Conservation (phyloP, 345 rosid species). For the Eucalyptus dawsonii region DNA sequence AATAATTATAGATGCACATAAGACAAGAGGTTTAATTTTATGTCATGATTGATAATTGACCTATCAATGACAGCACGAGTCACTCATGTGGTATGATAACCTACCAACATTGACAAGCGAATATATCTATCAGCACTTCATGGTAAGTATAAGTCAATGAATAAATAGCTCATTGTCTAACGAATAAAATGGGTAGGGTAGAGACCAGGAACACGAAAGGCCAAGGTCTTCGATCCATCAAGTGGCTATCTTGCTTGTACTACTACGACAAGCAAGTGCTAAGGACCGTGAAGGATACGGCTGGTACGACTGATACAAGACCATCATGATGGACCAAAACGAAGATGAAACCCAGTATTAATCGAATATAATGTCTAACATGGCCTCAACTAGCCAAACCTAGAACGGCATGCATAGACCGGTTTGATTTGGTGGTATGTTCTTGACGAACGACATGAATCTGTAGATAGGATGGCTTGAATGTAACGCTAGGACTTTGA, state of each 20-base stretch:
- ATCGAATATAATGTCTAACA: background rate
- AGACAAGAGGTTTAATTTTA: background rate
- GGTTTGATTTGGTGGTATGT: no score
- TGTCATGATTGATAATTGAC: background rate
- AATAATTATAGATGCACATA: background rate
- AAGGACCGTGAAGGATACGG: background rate
- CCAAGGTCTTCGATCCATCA: background rate
- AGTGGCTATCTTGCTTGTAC: background rate
- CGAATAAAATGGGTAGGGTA: background rate
- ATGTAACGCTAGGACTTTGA: no score
- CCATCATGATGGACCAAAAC: background rate
- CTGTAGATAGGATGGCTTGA: no score
- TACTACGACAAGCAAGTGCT: background rate
- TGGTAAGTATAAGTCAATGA: background rate
- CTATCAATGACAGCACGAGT: background rate
- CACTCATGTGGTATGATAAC: background rate
- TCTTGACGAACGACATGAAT: no score
- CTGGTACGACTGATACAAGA: background rate
- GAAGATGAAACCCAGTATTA: background rate
- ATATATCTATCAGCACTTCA: background rate
- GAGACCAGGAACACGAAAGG: background rate
- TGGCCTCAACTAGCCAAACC: background rate
- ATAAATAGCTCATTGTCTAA: background rate
- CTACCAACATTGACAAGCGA: background rate
- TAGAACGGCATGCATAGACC: no score